Percentiles rank a stretch among this genome's conserved stretches.
Evolutionary conservation across 805 yeast species (phyloP).

Genomic region (Geotrichum ghanense): DNA sequence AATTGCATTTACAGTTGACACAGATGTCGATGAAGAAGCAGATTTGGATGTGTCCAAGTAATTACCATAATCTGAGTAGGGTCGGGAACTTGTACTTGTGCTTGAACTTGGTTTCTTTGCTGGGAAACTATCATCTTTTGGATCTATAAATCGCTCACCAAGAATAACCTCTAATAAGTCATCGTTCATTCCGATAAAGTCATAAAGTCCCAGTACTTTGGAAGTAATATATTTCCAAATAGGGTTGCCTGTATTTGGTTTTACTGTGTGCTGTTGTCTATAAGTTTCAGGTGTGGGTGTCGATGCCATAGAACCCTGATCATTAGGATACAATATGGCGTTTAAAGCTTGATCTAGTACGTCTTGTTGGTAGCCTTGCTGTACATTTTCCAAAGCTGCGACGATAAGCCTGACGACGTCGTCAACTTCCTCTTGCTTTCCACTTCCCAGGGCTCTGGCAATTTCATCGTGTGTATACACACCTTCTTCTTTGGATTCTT

Average conservation of each 20-base stretch:
- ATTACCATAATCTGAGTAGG: neutral
- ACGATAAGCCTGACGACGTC: neutral
- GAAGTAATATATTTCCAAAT: neutral
- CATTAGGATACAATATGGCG: neutral
- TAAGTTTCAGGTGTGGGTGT: neutral
- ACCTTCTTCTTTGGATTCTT: neutral
- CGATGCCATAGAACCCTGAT: neutral
- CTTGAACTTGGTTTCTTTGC: neutral
- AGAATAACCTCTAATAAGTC: slow-evolving; percentile 26
- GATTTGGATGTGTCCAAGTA: neutral
- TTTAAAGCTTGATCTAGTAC: slow-evolving; percentile 1
- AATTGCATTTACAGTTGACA: neutral
- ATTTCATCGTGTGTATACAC: neutral
- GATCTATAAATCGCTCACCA: slow-evolving; percentile 18
- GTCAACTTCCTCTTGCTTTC: neutral
- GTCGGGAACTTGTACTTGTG: neutral
- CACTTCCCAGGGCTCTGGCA: neutral
- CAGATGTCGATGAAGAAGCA: neutral
- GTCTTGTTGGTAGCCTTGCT: neutral
- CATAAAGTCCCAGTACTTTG: slow-evolving; percentile 3
- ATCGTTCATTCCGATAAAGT: slow-evolving; percentile 25
- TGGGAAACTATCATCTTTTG: neutral
- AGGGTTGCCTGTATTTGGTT: neutral
- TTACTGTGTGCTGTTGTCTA: neutral
- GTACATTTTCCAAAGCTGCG: neutral